A percentile compares a stretch with the other conserved stretches of the same genome.
Conservation (phyloP, 2,329 filamentous ascomycete genomes). For the Hypoxylon sp. region DNA sequence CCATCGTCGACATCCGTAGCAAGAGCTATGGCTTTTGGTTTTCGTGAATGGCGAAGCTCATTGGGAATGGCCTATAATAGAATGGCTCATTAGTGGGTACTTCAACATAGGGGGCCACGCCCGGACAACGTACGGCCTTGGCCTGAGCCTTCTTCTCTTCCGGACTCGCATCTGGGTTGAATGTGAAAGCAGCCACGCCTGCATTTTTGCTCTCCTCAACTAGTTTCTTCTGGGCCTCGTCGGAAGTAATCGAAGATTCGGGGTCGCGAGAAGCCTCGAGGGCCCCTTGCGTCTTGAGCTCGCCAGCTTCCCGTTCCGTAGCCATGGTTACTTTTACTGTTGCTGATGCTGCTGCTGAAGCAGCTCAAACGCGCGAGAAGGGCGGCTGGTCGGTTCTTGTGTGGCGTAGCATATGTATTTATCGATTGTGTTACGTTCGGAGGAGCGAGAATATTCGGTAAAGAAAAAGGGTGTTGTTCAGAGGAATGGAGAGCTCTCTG, state of each 20-base stretch:
- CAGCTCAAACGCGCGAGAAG: conserved; percentile 43
- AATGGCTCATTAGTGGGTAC: conserved; percentile 36
- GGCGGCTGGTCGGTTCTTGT: conserved; percentile 9
- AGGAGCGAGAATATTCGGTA: conserved; percentile 5
- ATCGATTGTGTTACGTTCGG: conserved; percentile 7
- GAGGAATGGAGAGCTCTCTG: conserved; percentile 25
- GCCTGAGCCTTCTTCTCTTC: conserved; percentile 88
- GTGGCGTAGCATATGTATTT: conserved; percentile 26
- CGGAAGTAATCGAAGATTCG: conserved; percentile 73
- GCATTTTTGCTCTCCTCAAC: conserved; percentile 83
- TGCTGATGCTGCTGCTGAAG: conserved; percentile 48
- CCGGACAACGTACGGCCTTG: conserved; percentile 71
- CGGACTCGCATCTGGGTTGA: conserved; percentile 85
- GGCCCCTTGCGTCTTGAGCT: conserved; percentile 86
- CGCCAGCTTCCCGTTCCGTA: conserved; percentile 59
- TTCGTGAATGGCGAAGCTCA: conserved; percentile 72
- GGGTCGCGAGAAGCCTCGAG: conserved; percentile 82
- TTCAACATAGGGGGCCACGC: conserved; percentile 21
- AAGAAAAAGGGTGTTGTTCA: conserved; percentile 23
- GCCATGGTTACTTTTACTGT: conserved; percentile 49
- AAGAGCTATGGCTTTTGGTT: conserved; percentile 75
- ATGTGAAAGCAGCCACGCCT: conserved; percentile 84
- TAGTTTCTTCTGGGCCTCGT: conserved; percentile 79
- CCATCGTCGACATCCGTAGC: conserved; percentile 85
- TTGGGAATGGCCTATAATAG: conserved; percentile 69